Base-by-base conservation (phyloP, 345 rosid species). In the Populus ilicifolia region DNA sequence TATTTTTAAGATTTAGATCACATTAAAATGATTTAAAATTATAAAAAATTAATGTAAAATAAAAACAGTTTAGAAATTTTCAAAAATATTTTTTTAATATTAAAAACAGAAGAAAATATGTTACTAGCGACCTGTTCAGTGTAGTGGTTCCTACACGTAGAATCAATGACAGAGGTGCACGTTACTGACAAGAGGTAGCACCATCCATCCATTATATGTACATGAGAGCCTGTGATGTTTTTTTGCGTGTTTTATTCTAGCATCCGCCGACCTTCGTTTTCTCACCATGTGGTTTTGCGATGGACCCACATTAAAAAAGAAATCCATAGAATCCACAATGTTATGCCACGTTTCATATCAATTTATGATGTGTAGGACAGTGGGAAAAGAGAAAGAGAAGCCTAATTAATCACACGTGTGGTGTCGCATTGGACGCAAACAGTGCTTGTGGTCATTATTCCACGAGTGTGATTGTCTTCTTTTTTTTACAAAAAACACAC, bases 81-180 rank as follows among this genome's bases (percentile, higher is more conserved):
- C 29, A 33, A 33, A 33, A 33, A 33, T 33, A 4, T 2, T 2
- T 33, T 33, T 33, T 33, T 4, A 33, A 33, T 33, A 33, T 4
- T 4, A 33, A 33, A 33, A 33, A 33, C 5, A 4, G 4, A 33
- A 33, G 5, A 33, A 33, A 33, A 33, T 33, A 33, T 4, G 18
- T 1, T 20, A 50, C n/a, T 18, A 78, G 65, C 72, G 48, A 77
- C 68, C 44, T 35, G 70, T 39, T 69, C 23, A 33, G 29, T 38
- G 29, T 29, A 27, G 29, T 54, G 80, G 5, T 46, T 12, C 50
- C 5, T 46, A 2, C 13, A 6, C 13, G 12, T 41, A 10, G 44
- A 41, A 41, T 41, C 44, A 5, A 38, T 38, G 39, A 79, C 76
- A 59, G 52, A 81, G 69, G 80, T 80, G 74, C 80, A 30, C 61